Base-by-base conservation (phyloP, 768 basidiomycete genomes). In the Rhizopogon vinicolor region DNA sequence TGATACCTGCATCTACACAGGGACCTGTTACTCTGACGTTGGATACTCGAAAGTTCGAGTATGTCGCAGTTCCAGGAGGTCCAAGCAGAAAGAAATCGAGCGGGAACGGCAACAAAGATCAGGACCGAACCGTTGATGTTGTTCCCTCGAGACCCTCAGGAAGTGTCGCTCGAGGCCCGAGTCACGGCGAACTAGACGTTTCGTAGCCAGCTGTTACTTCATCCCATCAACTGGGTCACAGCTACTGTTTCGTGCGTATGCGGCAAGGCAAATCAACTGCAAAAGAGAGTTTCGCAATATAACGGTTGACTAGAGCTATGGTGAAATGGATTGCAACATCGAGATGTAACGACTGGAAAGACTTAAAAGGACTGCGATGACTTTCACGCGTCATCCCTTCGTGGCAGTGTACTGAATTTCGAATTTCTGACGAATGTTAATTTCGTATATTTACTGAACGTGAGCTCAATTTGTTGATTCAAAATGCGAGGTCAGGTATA, bases 401-500 rank as follows among this genome's bases (percentile, higher is more conserved):
- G 91, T 0, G 77, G 73, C 6, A 63, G 70, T 6, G 79, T 74
- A 65, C 8, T 75, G 65, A 7, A 87, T 70, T 59, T 90, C 2
- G 89, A 74, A 45, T 75, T 73, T 42, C 22, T 66, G 66, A 95
- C 65, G 67, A 96, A 91, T 0, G 92, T 94, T 31, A 96, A 77
- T 63, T 96, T 94, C 10, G 91, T 92, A 68, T 97, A 94, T 90
- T 83, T 1, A 91, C 82, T 1, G 93, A 94, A 4, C 94, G 86
- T 2, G 93, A 89, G 65, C 94, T 95, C 48, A 97, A 81, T 68
- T 4, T 97, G 93, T 95, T 1, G 93, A 96, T 9, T 94, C 94
- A 68, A 98, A 91, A 45, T 97, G 80, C 1, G 93, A 93, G 33
- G 92, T 67, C 51, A 82, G 71, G 70, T 5, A 75, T 71, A 22